phyloP scores from a whole-genome alignment of 192 early-diverging fungal genomes.

The Backusella circina region DNA sequence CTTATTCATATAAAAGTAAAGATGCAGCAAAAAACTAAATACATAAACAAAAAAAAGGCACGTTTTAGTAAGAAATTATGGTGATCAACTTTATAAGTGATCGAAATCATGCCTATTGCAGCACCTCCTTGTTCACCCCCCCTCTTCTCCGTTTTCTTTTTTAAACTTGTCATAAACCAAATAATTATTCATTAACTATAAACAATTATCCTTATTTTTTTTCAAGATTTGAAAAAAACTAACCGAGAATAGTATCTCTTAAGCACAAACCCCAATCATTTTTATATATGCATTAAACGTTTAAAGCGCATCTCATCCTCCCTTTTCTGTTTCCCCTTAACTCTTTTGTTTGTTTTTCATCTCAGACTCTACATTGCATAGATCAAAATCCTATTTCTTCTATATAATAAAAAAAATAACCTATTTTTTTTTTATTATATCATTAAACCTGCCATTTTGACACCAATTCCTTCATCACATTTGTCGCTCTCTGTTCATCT shows the following conservation, averaged over 20 bases:
- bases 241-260: background rate
- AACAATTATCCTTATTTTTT: background rate
- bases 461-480: constrained; percentile 24
- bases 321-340: background rate
- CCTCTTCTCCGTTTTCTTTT: background rate
- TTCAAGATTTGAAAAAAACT: background rate
- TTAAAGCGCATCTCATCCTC: background rate
- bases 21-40: background rate
- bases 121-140: background rate
- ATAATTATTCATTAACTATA: background rate
- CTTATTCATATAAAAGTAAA: background rate
- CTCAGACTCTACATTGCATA: background rate
- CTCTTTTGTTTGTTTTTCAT: too few species aligned
- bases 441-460: constrained; percentile 13
- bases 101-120: background rate
- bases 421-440: background rate
- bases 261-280: background rate
- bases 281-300: background rate
- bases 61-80: too few species aligned
- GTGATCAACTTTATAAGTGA: too few species aligned
- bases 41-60: background rate
- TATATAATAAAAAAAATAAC: too few species aligned
- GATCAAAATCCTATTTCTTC: too few species aligned
- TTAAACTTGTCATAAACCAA: background rate
- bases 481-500: constrained; percentile 13